Evolutionary conservation across 2,329 filamentous ascomycete species (phyloP).

Genomic region (Alternaria arbusti): DNA sequence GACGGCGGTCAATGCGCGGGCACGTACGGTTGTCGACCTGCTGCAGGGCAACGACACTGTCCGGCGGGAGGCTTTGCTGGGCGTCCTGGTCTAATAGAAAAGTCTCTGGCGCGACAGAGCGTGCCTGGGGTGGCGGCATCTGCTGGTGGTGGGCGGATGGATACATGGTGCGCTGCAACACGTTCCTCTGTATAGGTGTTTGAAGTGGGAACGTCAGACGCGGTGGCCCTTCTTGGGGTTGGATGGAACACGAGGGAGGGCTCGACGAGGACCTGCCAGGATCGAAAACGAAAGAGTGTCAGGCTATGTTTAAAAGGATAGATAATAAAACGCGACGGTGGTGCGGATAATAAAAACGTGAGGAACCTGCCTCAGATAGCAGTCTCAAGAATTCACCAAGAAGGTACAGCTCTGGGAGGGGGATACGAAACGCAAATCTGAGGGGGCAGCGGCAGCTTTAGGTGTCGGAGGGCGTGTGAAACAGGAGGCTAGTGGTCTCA

Average conservation of each 20-base stretch:
- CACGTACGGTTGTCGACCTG: constrained; percentile 95
- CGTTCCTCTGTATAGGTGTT: constrained; percentile 38
- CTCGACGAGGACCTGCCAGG: constrained; percentile 47
- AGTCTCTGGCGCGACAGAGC: constrained; percentile 83
- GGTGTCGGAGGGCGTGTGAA: constrained; percentile 49
- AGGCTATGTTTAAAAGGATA: constrained; percentile 42
- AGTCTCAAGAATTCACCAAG: constrained; percentile 45
- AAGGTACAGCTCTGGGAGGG: constrained; percentile 40
- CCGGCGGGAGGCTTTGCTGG: constrained; percentile 92
- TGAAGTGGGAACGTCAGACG: constrained; percentile 39
- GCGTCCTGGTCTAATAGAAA: constrained; percentile 98
- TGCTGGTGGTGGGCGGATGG: constrained; percentile 66
- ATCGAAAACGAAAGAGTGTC: constrained; percentile 45
- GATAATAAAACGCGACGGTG: constrained; percentile 44
- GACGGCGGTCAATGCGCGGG: background rate
- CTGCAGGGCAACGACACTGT: constrained; percentile 95
- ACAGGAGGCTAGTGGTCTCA: constrained; percentile 49
- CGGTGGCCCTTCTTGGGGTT: constrained; percentile 22
- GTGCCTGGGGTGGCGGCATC: constrained; percentile 82
- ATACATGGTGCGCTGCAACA: constrained; percentile 56
- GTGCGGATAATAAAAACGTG: constrained; percentile 13
- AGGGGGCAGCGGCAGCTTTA: constrained; percentile 49
- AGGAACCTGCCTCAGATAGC: constrained; percentile 47
- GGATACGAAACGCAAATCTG: constrained; percentile 48
- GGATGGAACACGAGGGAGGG: constrained; percentile 38